These are phyloP conservation scores for Solanum clarkiae DNA, from an alignment of 257 asterid species.

Conservation along the genomic window DNA sequence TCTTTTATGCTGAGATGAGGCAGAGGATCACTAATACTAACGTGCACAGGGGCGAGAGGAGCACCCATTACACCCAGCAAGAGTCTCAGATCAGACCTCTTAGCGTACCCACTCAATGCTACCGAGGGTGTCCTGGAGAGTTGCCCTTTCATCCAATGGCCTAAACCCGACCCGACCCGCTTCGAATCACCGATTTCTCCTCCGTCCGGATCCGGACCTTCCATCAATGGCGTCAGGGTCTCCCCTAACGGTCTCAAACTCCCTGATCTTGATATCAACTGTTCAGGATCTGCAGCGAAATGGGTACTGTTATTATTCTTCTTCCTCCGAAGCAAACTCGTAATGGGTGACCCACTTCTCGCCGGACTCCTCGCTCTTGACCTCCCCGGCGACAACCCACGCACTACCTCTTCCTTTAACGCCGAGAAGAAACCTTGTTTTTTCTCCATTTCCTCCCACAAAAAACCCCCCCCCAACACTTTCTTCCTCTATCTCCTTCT, in stretches of 20 bases:
- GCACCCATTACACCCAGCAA: slow-evolving; percentile 97
- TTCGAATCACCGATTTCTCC: slow-evolving; percentile 49
- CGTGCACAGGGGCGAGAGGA: slow-evolving; percentile 91
- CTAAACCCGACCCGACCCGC: slow-evolving; percentile 49
- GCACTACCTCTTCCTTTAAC: slow-evolving; percentile 71
- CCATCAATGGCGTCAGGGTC: slow-evolving; percentile 60
- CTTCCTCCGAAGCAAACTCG: slow-evolving; percentile 53
- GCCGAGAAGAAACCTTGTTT: slow-evolving; percentile 89
- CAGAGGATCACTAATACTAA: slow-evolving; percentile 58
- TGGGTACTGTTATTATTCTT: slow-evolving; percentile 12
- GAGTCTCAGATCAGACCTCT: slow-evolving; percentile 78
- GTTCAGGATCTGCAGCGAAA: slow-evolving; percentile 10
- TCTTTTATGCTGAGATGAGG: slow-evolving; percentile 94
- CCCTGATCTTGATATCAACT: slow-evolving; percentile 51
- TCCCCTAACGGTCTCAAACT: slow-evolving; percentile 61
- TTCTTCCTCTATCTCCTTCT: not conserved
- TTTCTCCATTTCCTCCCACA: slow-evolving; percentile 42
- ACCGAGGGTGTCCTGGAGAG: slow-evolving; percentile 51
- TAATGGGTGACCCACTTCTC: slow-evolving; percentile 55
- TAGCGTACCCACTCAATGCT: slow-evolving; percentile 29
- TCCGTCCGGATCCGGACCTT: slow-evolving; percentile 72
- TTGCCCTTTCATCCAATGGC: slow-evolving; percentile 69
- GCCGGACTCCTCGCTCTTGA: slow-evolving; percentile 70
- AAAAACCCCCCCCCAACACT: not conserved
- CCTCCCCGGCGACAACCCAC: slow-evolving; percentile 82